Conservation (phyloP, 805 yeast species). For the Suhomyces kilbournensis region DNA sequence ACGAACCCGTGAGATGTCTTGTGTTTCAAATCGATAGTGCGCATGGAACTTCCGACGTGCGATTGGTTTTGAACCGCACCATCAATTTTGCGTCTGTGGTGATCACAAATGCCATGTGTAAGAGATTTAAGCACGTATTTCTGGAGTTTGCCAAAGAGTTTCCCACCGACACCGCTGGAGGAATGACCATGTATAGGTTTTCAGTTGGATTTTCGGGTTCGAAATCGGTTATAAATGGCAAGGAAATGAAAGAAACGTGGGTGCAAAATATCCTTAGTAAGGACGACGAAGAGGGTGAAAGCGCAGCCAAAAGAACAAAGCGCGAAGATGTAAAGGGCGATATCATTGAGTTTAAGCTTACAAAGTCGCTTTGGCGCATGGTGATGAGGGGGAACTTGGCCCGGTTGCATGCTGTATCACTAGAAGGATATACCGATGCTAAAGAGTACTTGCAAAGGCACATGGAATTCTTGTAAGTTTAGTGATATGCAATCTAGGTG, state of each 20-base stretch:
- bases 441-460: conserved; percentile 13
- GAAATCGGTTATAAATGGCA: conserved; percentile 31
- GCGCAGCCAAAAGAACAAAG: conserved; percentile 11
- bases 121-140: conserved; percentile 23
- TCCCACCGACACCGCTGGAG: conserved; percentile 13
- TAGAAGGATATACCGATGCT: conserved; percentile 30
- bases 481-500: no score
- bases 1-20: conserved; percentile 31
- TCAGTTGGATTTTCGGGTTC: conserved; percentile 27
- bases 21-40: conserved; percentile 29
- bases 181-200: conserved; percentile 16
- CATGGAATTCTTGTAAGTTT: conserved; percentile 15
- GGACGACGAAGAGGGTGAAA: neutral
- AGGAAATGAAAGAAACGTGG: conserved; percentile 35
- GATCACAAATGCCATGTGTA: conserved; percentile 22
- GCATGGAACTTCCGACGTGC: conserved; percentile 24
- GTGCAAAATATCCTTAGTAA: conserved; percentile 23
- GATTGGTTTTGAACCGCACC: conserved; percentile 29
- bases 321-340: conserved; percentile 24
- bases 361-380: conserved; percentile 44
- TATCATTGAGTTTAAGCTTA: conserved; percentile 41
- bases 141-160: conserved; percentile 17
- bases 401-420: conserved; percentile 26
- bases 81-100: conserved; percentile 23
- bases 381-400: conserved; percentile 20